These are phyloP conservation scores for Trichoderma atroviride DNA, from an alignment of 2,329 filamentous ascomycete species.

Conservation along the genomic window DNA sequence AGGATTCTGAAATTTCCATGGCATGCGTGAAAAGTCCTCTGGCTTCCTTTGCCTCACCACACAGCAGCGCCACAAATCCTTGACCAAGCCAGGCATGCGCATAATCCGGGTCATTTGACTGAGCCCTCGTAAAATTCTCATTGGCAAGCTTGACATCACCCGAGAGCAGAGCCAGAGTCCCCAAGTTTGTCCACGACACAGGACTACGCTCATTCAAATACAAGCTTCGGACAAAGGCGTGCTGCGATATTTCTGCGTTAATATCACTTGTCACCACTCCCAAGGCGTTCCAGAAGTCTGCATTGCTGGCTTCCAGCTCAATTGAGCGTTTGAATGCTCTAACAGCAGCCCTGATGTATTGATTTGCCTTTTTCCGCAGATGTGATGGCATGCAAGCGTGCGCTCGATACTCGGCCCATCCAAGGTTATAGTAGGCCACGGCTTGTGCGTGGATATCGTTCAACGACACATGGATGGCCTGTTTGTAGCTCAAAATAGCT, in stretches of 20 bases:
- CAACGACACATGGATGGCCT: conserved; percentile 72
- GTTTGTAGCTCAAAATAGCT: conserved; percentile 83
- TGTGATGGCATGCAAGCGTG: conserved; percentile 64
- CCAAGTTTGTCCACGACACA: conserved; percentile 87
- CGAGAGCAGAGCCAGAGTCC: conserved; percentile 80
- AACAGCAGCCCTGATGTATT: conserved; percentile 79
- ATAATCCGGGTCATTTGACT: conserved; percentile 93
- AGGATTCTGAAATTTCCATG: conserved; percentile 85
- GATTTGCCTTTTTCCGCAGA: conserved; percentile 60
- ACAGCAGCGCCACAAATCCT: conserved; percentile 77
- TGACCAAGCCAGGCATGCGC: conserved; percentile 93
- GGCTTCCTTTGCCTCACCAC: conserved; percentile 75
- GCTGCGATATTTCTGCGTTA: conserved; percentile 86
- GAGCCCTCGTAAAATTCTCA: conserved; percentile 83
- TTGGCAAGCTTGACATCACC: conserved; percentile 86
- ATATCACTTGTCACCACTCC: conserved; percentile 87
- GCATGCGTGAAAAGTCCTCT: conserved; percentile 88
- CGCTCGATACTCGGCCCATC: conserved; percentile 87
- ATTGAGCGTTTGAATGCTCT: conserved; percentile 94
- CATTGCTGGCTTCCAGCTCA: conserved; percentile 89
- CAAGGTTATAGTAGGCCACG: conserved; percentile 95
- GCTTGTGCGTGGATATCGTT: conserved; percentile 84
- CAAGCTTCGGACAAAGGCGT: conserved; percentile 89
- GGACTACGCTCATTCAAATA: conserved; percentile 88
- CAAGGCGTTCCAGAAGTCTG: conserved; percentile 96